These are phyloP conservation scores for Guadua angustifolia DNA, from an alignment of 176 grass and related monocot species.

Conservation along the genomic window DNA sequence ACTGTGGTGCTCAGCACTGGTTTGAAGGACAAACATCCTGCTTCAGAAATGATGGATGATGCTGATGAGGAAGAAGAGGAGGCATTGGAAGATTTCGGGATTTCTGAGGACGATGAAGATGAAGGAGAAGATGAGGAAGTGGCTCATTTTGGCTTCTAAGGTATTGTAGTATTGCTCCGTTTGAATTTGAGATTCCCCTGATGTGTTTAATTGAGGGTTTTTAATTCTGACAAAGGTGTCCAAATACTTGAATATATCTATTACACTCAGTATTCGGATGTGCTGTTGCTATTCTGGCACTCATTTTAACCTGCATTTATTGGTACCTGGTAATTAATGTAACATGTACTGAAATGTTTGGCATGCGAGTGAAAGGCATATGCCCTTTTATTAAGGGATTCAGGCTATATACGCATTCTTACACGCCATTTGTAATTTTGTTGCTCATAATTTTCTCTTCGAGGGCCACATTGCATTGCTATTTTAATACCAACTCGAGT, in stretches of 20 bases:
- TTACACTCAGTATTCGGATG: not conserved
- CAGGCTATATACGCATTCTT: not conserved
- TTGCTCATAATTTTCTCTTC: not conserved
- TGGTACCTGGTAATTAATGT: not conserved
- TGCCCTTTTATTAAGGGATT: not conserved
- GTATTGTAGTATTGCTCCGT: not conserved
- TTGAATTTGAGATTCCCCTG: not conserved
- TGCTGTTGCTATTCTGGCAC: not conserved
- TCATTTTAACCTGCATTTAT: not conserved
- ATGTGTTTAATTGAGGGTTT: not conserved
- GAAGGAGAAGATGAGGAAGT: constrained; percentile 87
- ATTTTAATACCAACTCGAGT: not conserved
- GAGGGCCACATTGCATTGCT: not conserved
- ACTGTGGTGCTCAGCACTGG: constrained; percentile 88
- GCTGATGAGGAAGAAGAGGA: constrained; percentile 72
- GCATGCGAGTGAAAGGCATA: not conserved
- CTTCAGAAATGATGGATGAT: constrained; percentile 61
- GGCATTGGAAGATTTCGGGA: constrained; percentile 50
- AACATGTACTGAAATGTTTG: not conserved
- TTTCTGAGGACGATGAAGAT: constrained; percentile 74
- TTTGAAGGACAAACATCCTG: constrained; percentile 65
- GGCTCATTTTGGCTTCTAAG: constrained; percentile 69
- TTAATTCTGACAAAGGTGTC: too few relatives aligned
- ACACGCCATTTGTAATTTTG: not conserved
- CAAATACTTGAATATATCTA: not conserved